These are phyloP conservation scores for Coleophoma cylindrospora DNA, from an alignment of 2,329 filamentous ascomycete genomes.

Conservation along the genomic window DNA sequence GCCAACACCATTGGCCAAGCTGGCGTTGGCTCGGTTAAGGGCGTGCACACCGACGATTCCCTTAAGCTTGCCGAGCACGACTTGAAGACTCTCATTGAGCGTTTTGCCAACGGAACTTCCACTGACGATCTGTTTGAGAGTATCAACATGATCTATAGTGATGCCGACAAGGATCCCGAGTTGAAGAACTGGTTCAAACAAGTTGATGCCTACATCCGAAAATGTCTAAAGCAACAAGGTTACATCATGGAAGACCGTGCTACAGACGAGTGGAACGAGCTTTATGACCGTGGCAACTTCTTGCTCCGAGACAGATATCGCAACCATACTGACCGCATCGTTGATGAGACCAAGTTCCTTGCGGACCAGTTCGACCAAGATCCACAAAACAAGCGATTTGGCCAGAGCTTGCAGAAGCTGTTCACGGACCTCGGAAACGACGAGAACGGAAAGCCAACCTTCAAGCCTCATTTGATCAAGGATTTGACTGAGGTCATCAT, in stretches of 20 bases:
- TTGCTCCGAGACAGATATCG: slow-evolving; percentile 87
- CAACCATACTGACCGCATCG: slow-evolving; percentile 75
- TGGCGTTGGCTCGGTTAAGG: slow-evolving; percentile 64
- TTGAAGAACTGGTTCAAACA: slow-evolving; percentile 85
- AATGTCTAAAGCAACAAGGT: slow-evolving; percentile 81
- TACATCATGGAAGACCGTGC: slow-evolving; percentile 82
- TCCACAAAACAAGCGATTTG: slow-evolving; percentile 78
- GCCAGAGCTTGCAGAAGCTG: slow-evolving; percentile 69
- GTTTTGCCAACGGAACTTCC: slow-evolving; percentile 93
- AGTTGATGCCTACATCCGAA: slow-evolving; percentile 72
- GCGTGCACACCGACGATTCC: slow-evolving; percentile 58
- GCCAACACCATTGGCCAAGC: slow-evolving; percentile 60
- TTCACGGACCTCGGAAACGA: slow-evolving; percentile 90
- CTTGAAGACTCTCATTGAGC: slow-evolving; percentile 80
- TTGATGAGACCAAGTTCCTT: slow-evolving; percentile 88
- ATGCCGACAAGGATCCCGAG: slow-evolving; percentile 82
- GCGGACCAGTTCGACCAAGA: slow-evolving; percentile 87
- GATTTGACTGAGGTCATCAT: slow-evolving; percentile 85
- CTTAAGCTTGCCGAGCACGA: slow-evolving; percentile 72
- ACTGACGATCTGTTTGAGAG: slow-evolving; percentile 80
- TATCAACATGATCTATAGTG: slow-evolving; percentile 78
- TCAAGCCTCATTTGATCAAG: slow-evolving; percentile 91
- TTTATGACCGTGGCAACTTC: slow-evolving; percentile 82
- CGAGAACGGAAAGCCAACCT: slow-evolving; percentile 73
- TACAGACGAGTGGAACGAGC: slow-evolving; percentile 73